Base-by-base conservation (phyloP, 1,284 basidiomycete species). In the Sporisorium iseilematis-ciliati region DNA sequence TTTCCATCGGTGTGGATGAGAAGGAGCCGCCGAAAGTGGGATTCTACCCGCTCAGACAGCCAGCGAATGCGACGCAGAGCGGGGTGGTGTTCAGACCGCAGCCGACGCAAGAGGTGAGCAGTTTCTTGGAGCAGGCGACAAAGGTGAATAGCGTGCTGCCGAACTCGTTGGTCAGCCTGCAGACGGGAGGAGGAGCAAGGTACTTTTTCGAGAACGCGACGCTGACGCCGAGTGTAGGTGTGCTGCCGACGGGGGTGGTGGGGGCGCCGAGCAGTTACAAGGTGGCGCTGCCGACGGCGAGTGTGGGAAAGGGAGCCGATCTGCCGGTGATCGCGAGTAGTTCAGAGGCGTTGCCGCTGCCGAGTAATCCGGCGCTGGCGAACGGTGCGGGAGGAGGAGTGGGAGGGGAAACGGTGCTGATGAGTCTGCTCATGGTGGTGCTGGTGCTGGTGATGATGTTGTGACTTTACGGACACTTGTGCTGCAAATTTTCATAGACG, bases 61-160 rank as follows among this genome's bases (percentile, higher is more conserved):
- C 70, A 1, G 56, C 69, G 6, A 48, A 55, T 29, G 92, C 92
- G 62, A 77, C 84, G 50, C 35, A 18, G 7, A 18, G 41, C 12
- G 2, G 41, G 7, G 35, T 48, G 2, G 48, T 64, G 41, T 55
- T 69, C 57, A 46, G 40, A 1, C 67, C 57, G 12, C 62, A 45
- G 23, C 49, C 46, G 20, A 26, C 25, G 55, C 72, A 86, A 41
- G 72, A 82, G 14, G 85, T 92, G 11, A 86, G 88, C 3, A 88
- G 90, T 10, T 88, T 89, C 81, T 86, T 92, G 54, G 89, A 10
- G 86, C 25, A 88, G 42, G 91, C 91, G 5, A 89, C 90, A 2
- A 91, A 91, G 0, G 85, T 93, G 53, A 82, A 87, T 18, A 93
- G 93, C 0, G 90, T 88, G 4, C 87, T 94, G 0, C 93, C 93